These are phyloP conservation scores for Aspergillus nidulans DNA, from an alignment of 495 filamentous ascomycete genomes.

Conservation along the genomic window DNA sequence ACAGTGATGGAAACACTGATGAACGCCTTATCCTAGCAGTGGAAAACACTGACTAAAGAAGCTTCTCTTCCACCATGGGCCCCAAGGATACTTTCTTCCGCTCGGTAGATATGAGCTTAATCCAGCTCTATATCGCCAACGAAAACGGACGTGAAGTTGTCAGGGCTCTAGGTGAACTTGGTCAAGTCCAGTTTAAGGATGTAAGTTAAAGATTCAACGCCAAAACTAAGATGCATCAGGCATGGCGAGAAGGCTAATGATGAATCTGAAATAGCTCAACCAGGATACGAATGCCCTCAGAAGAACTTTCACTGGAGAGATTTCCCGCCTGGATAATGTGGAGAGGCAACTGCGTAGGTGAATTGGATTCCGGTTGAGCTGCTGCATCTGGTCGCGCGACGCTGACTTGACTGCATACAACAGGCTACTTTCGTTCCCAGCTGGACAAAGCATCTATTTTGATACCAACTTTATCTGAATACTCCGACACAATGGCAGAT, in stretches of 20 bases:
- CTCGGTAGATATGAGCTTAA: conserved; percentile 99
- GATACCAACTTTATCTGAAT: conserved; percentile 79
- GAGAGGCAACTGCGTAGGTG: conserved; percentile 89
- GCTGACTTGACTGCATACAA: too few species aligned
- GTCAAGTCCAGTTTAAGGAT: conserved; percentile 93
- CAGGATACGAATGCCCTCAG: conserved; percentile 89
- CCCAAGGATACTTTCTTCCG: conserved; percentile 92
- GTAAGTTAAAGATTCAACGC: conserved; percentile 50
- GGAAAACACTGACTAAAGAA: too few species aligned
- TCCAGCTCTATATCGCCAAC: conserved; percentile 97
- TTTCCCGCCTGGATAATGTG: conserved; percentile 93
- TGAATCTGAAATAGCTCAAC: conserved; percentile 74
- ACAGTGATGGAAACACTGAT: too few species aligned
- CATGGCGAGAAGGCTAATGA: too few species aligned
- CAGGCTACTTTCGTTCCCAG: conserved; percentile 85
- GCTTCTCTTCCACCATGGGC: conserved; percentile 48
- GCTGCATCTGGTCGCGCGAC: conserved; percentile 5
- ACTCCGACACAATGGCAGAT: conserved; percentile 75
- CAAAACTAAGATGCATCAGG: too few species aligned
- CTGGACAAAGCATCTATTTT: conserved; percentile 88
- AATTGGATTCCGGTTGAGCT: neutral
- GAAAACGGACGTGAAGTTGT: conserved; percentile 98
- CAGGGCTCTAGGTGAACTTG: conserved; percentile 91
- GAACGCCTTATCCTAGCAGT: too few species aligned
- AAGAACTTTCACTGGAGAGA: conserved; percentile 94